Conservation (phyloP, 345 rosid species). For the Corymbia maculata region DNA sequence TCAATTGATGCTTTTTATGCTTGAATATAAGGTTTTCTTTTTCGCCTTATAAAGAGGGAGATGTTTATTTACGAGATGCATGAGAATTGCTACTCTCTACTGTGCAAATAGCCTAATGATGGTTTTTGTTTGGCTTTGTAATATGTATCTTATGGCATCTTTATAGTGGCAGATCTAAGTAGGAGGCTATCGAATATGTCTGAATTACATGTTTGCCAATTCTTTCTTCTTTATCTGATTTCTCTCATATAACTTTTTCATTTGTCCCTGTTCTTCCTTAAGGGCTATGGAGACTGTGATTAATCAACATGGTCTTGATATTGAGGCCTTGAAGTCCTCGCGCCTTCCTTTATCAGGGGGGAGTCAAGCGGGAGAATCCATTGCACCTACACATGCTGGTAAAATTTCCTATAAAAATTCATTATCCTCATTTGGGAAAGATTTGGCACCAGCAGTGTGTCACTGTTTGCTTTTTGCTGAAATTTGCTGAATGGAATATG, state of each 20-base stretch:
- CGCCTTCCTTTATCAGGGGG: slow-evolving; percentile 64
- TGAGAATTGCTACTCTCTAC: not conserved
- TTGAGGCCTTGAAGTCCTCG: slow-evolving; percentile 76
- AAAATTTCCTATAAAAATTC: slow-evolving; percentile 3
- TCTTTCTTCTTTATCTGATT: not conserved
- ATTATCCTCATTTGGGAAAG: not conserved
- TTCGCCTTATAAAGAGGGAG: not conserved
- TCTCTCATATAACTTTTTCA: not conserved
- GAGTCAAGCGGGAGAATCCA: slow-evolving; percentile 64
- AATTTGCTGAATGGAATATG: not conserved
- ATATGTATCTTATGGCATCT: not conserved
- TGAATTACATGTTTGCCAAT: not conserved
- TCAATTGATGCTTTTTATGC: not conserved
- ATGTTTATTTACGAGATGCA: not conserved
- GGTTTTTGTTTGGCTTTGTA: not conserved
- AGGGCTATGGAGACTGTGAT: slow-evolving; percentile 99
- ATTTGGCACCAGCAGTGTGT: not conserved
- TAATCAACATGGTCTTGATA: slow-evolving; percentile 83
- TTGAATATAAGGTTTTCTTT: not conserved
- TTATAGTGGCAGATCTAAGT: not conserved
- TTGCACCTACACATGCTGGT: slow-evolving; percentile 64
- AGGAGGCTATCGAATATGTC: not conserved
- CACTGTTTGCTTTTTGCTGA: not conserved
- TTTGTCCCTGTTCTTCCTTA: not conserved
- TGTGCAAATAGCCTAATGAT: not conserved